Evolutionary conservation across 164 flowering plant genomes (phyloP).

Genomic region (Magnolia kwangsiensis): DNA sequence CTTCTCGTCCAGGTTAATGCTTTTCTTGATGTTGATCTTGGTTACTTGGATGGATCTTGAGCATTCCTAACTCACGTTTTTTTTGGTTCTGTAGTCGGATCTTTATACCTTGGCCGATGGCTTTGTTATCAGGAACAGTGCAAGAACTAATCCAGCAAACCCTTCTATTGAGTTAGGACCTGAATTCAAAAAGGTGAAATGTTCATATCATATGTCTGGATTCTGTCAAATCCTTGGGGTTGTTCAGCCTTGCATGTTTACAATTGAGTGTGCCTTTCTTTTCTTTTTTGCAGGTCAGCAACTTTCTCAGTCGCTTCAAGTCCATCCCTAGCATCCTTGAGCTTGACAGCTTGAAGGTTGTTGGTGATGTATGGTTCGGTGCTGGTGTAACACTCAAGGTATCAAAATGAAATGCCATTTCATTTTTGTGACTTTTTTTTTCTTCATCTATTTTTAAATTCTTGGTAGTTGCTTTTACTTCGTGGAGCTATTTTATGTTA

Average conservation of each 20-base stretch:
- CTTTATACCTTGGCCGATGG: slow-evolving; percentile 82
- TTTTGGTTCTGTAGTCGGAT: slow-evolving; percentile 64
- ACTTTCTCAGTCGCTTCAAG: slow-evolving; percentile 80
- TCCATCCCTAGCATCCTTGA: slow-evolving; percentile 91
- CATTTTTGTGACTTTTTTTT: background rate
- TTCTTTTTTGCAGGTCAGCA: slow-evolving; percentile 48
- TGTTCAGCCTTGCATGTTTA: background rate
- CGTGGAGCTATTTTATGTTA: background rate
- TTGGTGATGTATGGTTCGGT: slow-evolving; percentile 98
- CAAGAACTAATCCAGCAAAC: slow-evolving; percentile 70
- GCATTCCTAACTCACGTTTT: slow-evolving; percentile 9
- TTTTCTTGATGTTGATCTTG: background rate
- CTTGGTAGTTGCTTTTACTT: background rate
- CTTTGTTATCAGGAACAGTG: slow-evolving; percentile 58
- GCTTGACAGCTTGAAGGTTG: slow-evolving; percentile 84
- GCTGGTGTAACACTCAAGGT: slow-evolving; percentile 75
- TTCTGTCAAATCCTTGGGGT: background rate
- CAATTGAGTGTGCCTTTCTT: background rate
- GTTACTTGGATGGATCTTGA: background rate
- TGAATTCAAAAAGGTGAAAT: slow-evolving; percentile 82
- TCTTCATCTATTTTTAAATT: background rate
- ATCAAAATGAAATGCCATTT: slow-evolving; percentile 8
- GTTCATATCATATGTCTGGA: background rate
- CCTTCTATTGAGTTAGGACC: slow-evolving; percentile 92
- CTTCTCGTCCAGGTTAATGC: slow-evolving; percentile 85